These are phyloP conservation scores for Penstemon barbatus DNA, from an alignment of 257 asterid species.

Conservation along the genomic window DNA sequence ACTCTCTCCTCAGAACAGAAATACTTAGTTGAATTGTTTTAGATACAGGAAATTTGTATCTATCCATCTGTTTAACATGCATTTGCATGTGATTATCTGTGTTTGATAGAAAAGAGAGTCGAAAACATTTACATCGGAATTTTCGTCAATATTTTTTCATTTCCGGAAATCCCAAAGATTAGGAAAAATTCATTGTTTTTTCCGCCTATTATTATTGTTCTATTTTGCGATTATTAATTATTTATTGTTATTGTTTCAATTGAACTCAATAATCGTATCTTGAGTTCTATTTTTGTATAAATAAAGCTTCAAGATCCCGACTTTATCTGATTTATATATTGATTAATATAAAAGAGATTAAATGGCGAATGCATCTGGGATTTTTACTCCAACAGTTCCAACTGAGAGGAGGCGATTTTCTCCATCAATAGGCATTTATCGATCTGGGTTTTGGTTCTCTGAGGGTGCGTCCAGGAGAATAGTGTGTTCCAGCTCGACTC, in stretches of 20 bases:
- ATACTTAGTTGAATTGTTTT: not conserved
- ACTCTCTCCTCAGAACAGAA: constrained; percentile 18
- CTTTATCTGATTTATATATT: constrained; percentile 13
- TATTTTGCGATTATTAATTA: constrained; percentile 15
- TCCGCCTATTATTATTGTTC: constrained; percentile 28
- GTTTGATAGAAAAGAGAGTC: constrained; percentile 21
- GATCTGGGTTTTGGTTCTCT: constrained; percentile 55
- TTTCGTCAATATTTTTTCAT: constrained; percentile 32
- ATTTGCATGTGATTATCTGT: constrained; percentile 39
- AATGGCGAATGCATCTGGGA: constrained; percentile 74
- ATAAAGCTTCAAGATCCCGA: constrained; percentile 36
- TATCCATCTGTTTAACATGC: constrained; percentile 28
- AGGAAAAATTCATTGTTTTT: constrained; percentile 30
- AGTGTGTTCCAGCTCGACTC: constrained; percentile 56
- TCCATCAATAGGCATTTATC: constrained; percentile 46
- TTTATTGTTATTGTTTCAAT: constrained; percentile 8
- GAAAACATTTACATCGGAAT: constrained; percentile 31
- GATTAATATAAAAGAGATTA: not conserved
- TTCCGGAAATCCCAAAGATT: constrained; percentile 33
- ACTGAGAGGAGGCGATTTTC: constrained; percentile 41
- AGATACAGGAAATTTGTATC: constrained; percentile 24
- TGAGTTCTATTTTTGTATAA: constrained; percentile 11
- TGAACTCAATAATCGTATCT: constrained; percentile 7
- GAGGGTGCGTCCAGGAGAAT: constrained; percentile 42
- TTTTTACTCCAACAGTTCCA: constrained; percentile 53